Percentiles rank a stretch among this genome's conserved stretches.
phyloP scores from a whole-genome alignment of 208 protist species.

The Tritrichomonas musculus region DNA sequence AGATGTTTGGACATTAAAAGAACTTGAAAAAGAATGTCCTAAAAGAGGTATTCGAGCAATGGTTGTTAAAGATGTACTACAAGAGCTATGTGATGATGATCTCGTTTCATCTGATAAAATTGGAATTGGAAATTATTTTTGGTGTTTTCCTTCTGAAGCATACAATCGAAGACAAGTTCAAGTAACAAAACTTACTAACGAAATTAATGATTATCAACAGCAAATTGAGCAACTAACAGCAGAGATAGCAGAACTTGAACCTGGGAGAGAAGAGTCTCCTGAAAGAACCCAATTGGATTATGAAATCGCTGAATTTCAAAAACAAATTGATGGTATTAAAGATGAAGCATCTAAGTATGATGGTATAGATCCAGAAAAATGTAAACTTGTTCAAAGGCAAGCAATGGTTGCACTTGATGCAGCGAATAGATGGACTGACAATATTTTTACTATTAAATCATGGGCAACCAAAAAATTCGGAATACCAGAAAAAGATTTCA shows the following conservation, averaged over 20 bases:
- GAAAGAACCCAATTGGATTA: conserved; percentile 2
- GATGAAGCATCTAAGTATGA: not conserved
- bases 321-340: not conserved
- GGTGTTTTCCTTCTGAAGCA: conserved; percentile 30
- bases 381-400: not conserved
- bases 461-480: not conserved
- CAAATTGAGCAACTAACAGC: not conserved
- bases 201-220: not conserved
- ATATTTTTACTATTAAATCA: not conserved
- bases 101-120: not conserved
- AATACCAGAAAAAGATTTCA: not conserved
- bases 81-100: conserved; percentile 27
- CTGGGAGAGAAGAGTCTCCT: not conserved
- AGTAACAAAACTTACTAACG: not conserved
- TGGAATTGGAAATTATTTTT: conserved; percentile 20
- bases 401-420: not conserved
- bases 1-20: conserved; percentile 7
- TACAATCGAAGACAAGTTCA: conserved; percentile 17
- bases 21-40: conserved; percentile 7
- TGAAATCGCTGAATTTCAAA: not conserved
- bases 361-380: not conserved
- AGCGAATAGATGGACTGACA: conserved; percentile 23
- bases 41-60: conserved; percentile 25
- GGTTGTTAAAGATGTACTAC: not conserved
- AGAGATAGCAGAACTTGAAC: not conserved